These are phyloP conservation scores for Ailanthus altissimus DNA, from an alignment of 345 rosid genomes.

Conservation along the genomic window DNA sequence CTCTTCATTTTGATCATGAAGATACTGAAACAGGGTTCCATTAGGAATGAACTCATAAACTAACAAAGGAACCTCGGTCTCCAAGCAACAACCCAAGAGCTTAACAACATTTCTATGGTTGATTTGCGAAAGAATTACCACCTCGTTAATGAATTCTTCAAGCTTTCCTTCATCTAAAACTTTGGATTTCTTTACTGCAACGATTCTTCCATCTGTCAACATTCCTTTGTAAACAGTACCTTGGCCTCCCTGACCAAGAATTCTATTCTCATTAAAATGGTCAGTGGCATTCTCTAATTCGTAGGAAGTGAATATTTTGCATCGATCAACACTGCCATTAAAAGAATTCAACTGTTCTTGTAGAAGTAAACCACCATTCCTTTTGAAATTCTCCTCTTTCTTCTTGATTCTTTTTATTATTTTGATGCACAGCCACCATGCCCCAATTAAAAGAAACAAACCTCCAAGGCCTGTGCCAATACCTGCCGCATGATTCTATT, in stretches of 20 bases:
- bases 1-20: neutral
- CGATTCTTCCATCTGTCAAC: conserved; percentile 2
- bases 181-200: neutral
- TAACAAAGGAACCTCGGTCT: neutral
- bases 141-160: conserved; percentile 6
- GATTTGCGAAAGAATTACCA: neutral
- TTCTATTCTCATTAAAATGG: neutral
- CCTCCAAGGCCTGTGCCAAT: neutral
- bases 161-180: neutral
- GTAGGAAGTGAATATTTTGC: neutral
- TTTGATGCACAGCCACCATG: neutral
- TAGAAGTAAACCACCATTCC: conserved; percentile 6
- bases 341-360: neutral
- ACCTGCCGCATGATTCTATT: neutral
- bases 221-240: conserved; percentile 6
- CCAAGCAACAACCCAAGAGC: conserved; percentile 6
- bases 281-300: conserved; percentile 1
- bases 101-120: conserved; percentile 10
- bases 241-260: neutral
- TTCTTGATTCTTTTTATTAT: neutral
- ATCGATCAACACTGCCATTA: neutral
- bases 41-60: conserved; percentile 4
- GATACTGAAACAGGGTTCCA: neutral
- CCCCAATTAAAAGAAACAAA: neutral
- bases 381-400: neutral